Evolutionary conservation across 148 eudicot genomes (phyloP), one percentile per base, ranked within the genome.

Genomic region (Amaranthus cruentus): DNA sequence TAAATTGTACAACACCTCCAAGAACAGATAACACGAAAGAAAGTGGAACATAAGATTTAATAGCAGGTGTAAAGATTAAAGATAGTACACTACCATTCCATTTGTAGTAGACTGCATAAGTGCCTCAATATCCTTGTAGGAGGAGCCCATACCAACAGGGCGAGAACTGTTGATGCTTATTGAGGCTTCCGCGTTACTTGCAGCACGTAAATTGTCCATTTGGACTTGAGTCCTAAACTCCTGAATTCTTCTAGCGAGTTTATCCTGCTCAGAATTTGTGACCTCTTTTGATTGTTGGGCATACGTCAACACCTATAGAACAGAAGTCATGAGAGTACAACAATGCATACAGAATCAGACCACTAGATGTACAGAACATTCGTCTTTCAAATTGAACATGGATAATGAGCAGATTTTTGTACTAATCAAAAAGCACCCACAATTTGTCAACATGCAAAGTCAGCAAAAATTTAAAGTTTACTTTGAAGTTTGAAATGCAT

Each of bases 271-370:
- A 66, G 81, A 73, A 62, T 81, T 88, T 15, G 98, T 87, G 65
- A 81, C 87, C 74, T 93, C 98, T 83, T 93, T 93, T 11, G 96
- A 88, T 78, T 93, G 98, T 57, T 90, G 98, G 9, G 98, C 98
- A 87, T 88, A 93, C 12, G 98, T 89, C 82, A 93, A 75, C 64
- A 93, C 98, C 98, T 93, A 84, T 68, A 74, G 57, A 54, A 47
- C 68, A 74, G 10, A 56, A 62, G 59, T 68, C 61, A 55, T 75
- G 14, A 73, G 62, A 48, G 7, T 44, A 79, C 59, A 64, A 54
- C 70, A 67, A 21, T 67, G 42, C 69, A n/a, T 7, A 66, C 15
- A n/a, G 62, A 28, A 44, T 11, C 9, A 28, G 44, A 60, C 44
- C 63, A 60, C 3, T 60, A 7, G 4, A 67, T 3, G 18, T n/a